phyloP scores from a whole-genome alignment of 2,329 filamentous ascomycete genomes.

The Helotiales sp. region DNA sequence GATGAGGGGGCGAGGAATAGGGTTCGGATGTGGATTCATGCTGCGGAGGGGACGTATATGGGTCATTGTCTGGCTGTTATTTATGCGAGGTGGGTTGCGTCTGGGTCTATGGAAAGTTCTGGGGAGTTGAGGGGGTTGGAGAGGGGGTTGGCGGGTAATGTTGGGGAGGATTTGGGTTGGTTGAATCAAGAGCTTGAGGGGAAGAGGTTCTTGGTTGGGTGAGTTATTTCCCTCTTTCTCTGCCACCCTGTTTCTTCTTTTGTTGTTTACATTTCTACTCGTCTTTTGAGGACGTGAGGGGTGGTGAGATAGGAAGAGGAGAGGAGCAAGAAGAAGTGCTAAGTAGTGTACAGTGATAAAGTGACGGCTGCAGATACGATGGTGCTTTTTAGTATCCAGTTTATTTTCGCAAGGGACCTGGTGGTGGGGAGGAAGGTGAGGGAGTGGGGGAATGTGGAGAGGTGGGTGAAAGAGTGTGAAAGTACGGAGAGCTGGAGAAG shows the following conservation, averaged over 20 bases:
- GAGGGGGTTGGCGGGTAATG: conserved; percentile 41
- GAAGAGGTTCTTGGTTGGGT: conserved; percentile 43
- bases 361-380: conserved; percentile 46
- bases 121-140: conserved; percentile 37
- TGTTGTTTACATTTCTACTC: too few species aligned
- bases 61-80: conserved; percentile 45
- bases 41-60: conserved; percentile 47
- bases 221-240: too few species aligned
- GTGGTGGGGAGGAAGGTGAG: conserved; percentile 1
- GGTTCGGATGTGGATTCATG: conserved; percentile 42
- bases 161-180: conserved; percentile 46
- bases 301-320: too few species aligned
- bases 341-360: too few species aligned
- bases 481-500: conserved; percentile 16
- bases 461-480: conserved; percentile 15
- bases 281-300: too few species aligned
- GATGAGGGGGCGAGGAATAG: neutral
- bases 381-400: conserved; percentile 19
- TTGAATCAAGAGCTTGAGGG: conserved; percentile 42
- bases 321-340: too few species aligned
- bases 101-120: conserved; percentile 28
- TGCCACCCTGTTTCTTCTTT: too few species aligned
- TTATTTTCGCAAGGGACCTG: conserved; percentile 16
- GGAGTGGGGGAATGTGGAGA: conserved; percentile 11
- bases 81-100: conserved; percentile 44